Evolutionary conservation across 768 basidiomycete genomes (phyloP), one percentile per base, ranked within the genome.

Genomic region (Psilocybe tampanensis): DNA sequence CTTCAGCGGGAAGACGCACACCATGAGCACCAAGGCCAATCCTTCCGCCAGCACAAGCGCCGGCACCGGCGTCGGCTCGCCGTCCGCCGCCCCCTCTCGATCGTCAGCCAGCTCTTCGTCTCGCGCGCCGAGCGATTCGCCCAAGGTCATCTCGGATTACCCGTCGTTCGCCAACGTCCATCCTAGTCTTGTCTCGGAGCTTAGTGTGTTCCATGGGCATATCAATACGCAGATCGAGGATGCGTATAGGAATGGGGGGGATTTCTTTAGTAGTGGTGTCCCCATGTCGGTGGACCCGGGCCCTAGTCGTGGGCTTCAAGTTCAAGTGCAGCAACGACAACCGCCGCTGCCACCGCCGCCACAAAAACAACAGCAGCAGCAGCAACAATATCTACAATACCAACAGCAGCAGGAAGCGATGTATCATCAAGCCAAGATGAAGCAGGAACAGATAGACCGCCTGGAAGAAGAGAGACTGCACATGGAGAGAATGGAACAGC

Each of bases 1-100:
- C 22, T 91, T 91, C 68, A 84, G 88, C 47, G 90, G 90, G n/a
- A 82, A 84, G 64, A 89, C 85, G 9, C 82, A 88, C 58, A 88
- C 83, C 0, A 74, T 90, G 21, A 73, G 75, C 8, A 85, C 83
- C 0, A 83, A 81, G 55, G 64, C n/a, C n/a, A n/a, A n/a, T 74
- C 5, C 62, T 66, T 7, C 52, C 45, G 64, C 63, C 51, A 32
- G 65, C 39, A 39, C 6, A 8, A 4, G 7, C 12, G 36, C 29
- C 9, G 21, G 44, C 22, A 44, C 55, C 52, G 45, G 64, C 17
- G 50, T 43, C 13, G 56, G 52, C 32, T n/a, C 53, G 21, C 32
- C 59, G 17, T 49, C 44, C 23, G 42, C 62, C 41, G 32, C 32
- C 45, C 9, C 54, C 17, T 54, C 63, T 8, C 21, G 49, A 1